Percentiles rank a stretch among this genome's conserved stretches.
Evolutionary conservation across 73 alveolate species (phyloP).

Genomic region (Tetrahymena thermophila): DNA sequence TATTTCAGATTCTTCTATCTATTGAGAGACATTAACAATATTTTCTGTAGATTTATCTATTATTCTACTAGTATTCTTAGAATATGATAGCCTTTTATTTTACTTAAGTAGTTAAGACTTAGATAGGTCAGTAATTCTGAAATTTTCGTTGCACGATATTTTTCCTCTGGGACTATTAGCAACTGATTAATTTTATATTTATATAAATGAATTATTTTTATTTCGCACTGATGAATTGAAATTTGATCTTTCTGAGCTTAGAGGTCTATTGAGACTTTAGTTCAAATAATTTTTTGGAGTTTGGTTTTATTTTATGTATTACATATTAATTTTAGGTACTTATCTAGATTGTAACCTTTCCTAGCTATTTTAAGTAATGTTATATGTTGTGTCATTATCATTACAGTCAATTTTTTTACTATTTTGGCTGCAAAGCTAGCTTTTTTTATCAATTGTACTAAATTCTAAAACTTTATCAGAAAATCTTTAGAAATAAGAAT

Average conservation of each 20-base stretch:
- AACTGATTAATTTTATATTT: not conserved
- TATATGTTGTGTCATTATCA: not conserved
- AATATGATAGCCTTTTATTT: not conserved
- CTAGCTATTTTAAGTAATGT: not conserved
- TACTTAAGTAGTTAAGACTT: not conserved
- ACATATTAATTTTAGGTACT: not conserved
- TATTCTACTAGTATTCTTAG: not conserved
- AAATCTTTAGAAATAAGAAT: not conserved
- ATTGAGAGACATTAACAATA: not conserved
- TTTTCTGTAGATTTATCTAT: not conserved
- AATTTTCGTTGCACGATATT: not conserved
- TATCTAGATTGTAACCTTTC: not conserved
- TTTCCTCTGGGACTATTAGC: not conserved
- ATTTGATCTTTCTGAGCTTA: not conserved
- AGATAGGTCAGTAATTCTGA: not conserved
- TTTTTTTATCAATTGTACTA: not conserved
- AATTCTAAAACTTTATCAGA: not conserved
- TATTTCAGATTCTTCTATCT: not conserved
- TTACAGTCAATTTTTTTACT: not conserved
- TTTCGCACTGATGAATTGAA: not conserved
- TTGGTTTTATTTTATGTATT: not conserved
- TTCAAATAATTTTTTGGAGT: not conserved
- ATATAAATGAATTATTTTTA: not conserved
- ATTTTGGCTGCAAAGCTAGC: not conserved
- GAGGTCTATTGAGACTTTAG: not conserved